phyloP scores from a whole-genome alignment of 2,329 filamentous ascomycete species.

The Colletotrichum noveboracense region DNA sequence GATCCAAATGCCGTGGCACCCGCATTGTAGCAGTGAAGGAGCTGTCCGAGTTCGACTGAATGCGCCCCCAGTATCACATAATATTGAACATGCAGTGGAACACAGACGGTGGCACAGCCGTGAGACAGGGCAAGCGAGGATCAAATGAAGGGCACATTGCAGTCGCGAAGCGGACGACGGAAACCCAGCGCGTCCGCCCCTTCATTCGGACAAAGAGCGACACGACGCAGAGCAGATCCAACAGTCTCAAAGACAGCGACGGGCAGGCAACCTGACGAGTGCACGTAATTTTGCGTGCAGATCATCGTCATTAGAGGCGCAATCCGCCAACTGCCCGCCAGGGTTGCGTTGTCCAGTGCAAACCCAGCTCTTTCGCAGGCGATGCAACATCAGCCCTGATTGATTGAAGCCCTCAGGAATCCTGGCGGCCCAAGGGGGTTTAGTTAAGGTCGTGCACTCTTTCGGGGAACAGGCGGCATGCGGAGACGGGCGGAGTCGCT shows the following conservation, averaged over 20 bases:
- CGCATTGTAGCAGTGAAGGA: neutral
- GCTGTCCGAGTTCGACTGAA: neutral
- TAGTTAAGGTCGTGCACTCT: neutral
- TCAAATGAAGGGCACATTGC: neutral
- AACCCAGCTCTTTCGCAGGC: neutral
- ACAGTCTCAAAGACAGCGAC: neutral
- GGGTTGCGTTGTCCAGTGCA: neutral
- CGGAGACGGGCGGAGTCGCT: conserved; percentile 1
- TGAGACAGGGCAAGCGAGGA: neutral
- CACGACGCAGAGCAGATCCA: neutral
- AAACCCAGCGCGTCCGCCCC: neutral
- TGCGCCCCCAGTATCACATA: neutral
- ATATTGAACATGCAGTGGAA: neutral
- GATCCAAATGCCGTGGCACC: neutral
- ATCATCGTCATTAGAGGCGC: neutral
- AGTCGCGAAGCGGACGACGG: neutral
- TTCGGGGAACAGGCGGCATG: conserved; percentile 3
- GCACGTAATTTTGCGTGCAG: neutral
- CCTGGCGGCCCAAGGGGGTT: neutral
- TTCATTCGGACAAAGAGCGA: neutral
- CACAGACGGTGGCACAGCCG: neutral
- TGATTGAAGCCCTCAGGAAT: neutral
- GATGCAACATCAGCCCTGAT: conserved; percentile 1
- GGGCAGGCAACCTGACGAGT: neutral
- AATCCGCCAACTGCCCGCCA: neutral